Conservation (phyloP, 2,329 filamentous ascomycete species). For the Xylariaceae sp. region DNA sequence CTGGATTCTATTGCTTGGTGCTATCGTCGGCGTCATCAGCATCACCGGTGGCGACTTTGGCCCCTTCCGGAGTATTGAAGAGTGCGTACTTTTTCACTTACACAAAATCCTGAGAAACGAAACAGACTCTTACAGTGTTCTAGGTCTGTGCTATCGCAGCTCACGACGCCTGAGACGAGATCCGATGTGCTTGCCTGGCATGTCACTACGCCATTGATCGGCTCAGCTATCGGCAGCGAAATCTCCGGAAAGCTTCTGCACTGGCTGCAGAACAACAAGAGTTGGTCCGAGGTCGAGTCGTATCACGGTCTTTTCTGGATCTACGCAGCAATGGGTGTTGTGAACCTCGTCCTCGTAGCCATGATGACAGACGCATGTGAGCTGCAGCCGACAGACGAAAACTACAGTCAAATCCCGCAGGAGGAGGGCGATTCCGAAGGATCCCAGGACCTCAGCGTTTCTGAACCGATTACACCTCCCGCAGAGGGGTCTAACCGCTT, state of each 20-base stretch:
- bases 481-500: constrained; percentile 17
- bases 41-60: constrained; percentile 62
- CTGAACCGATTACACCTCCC: constrained; percentile 6
- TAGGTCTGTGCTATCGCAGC: constrained; percentile 52
- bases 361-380: constrained; percentile 49
- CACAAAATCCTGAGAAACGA: not conserved
- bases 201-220: constrained; percentile 51
- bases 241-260: constrained; percentile 47
- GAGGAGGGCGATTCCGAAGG: constrained; percentile 12
- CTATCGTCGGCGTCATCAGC: constrained; percentile 57
- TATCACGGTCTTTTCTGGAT: constrained; percentile 56
- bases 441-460: not conserved
- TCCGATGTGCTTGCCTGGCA: constrained; percentile 65
- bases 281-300: constrained; percentile 45
- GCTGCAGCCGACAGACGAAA: constrained; percentile 27
- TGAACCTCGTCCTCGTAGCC: constrained; percentile 44
- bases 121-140: constrained; percentile 5
- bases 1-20: constrained; percentile 54
- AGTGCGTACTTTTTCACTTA: constrained; percentile 32
- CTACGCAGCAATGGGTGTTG: constrained; percentile 51
- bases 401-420: constrained; percentile 24
- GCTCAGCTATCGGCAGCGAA: constrained; percentile 50
- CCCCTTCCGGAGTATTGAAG: constrained; percentile 62
- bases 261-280: constrained; percentile 38
- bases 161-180: constrained; percentile 49